Evolutionary conservation across 352 stramenopile genomes (phyloP), one percentile per base, ranked within the genome.

Genomic region (Phytophthora tubulina): DNA sequence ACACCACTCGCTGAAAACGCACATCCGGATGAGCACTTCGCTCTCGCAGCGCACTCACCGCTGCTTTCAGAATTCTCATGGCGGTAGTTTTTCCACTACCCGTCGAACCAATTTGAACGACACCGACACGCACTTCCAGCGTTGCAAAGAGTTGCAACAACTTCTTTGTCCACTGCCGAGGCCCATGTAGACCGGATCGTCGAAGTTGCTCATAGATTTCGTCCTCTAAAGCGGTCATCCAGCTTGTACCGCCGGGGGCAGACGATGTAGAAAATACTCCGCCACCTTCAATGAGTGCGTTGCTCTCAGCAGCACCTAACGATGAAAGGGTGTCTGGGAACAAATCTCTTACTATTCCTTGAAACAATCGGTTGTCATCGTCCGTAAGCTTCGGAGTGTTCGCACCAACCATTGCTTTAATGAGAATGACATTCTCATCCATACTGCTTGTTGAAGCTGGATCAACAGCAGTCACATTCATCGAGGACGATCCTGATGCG

Each of bases 381-480:
- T 94, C 88, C 3, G 97, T 67, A 36, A 98, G 91, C 65, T 98
- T 98, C 14, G 92, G 89, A 10, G 96, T 79, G 63, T 98, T 98
- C 3, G 87, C 92, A 38, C 98, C 91, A 27, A 95, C 83, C 72
- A 99, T 93, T 13, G 97, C 98, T 53, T 95, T 89, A 62, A 99
- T 98, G 4, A 99, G 78, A 21, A 99, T 80, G 14, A 84, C 46
- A 53, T 86, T 88, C 35, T 92, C 86, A 15, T 92, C 82, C 0
- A 63, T 69, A 11, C 6, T 31, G 9, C 27, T 66, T 33, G 48
- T 41, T 1, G 44, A 35, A 17, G 49, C 55, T 33, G 66, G 14
- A 5, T 80, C 73, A 13, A 14, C 4, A 56, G n/a, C 31, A 45
- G n/a, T 50, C 10, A 46, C 33, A 46, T 64, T 72, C 15, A 55